Evolutionary conservation across 768 basidiomycete species (phyloP), one percentile per base, ranked within the genome.

Genomic region (Hysterangium stoloniferum): DNA sequence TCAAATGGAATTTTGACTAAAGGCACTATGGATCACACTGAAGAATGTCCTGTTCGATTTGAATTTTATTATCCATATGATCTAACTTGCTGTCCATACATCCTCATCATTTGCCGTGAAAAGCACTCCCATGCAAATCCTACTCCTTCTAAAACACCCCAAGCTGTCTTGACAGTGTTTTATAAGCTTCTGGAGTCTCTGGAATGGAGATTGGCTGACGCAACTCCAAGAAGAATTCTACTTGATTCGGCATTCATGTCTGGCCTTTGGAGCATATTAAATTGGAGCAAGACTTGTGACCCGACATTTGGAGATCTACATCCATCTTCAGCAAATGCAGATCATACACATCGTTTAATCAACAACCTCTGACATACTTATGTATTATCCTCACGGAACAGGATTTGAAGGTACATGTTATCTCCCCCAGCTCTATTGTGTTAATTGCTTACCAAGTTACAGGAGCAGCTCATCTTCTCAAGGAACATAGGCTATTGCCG

Each of bases 181-280:
- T 1, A 34, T 13, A 45, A 46, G 2, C 20, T 62, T 8, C 36
- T 64, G 7, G 33, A 47, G 4, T 40, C 49, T 5, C 36, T 64
- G 41, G 56, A 52, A 4, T 64, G 63, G 63, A 56, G 56, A 46
- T 58, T 64, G 0, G 60, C 60, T 0, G 63, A 64, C 46, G 58
- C 60, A 17, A 64, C 62, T 8, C 61, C 62, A 15, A 54, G 54
- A 20, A 57, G 53, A 20, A 55, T 62, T 4, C 40, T 62, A 31
- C 35, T 58, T 7, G 58, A 64, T 32, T 56, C 55, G 6, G 60
- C 56, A 2, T 64, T 64, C 41, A 58, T 61, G 35, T 9, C 17
- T 7, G 47, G 45, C 6, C 43, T 59, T 13, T 55, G 54, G 1
- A 24, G 49, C 6, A 11, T 42, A 4, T 53, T 63, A 11, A 44